A percentile compares a stretch with the other conserved stretches of the same genome.
These are phyloP conservation scores for Rhizophagus prolifer DNA, from an alignment of 192 early-diverging fungal species.

Conservation along the genomic window DNA sequence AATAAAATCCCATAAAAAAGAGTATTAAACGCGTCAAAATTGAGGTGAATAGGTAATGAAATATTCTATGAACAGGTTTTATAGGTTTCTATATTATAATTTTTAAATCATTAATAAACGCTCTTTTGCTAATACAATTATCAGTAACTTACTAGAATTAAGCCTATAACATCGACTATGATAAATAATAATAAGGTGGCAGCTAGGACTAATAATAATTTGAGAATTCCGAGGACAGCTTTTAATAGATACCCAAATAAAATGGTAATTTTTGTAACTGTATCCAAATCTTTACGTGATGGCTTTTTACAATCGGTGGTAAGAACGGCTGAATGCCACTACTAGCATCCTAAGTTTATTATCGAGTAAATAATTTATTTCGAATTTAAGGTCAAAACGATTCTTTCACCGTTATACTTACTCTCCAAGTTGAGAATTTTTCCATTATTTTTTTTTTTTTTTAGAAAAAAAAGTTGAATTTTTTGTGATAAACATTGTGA, in stretches of 20 bases:
- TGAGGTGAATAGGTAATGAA: constrained; percentile 37
- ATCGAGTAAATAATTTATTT: neutral
- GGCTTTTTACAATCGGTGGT: constrained; percentile 68
- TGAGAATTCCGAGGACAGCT: constrained; percentile 46
- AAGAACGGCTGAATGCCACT: constrained; percentile 92
- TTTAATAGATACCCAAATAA: constrained; percentile 45
- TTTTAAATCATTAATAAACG: neutral
- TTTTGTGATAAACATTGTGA: neutral
- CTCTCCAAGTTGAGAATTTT: constrained; percentile 87
- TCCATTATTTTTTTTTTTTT: constrained; percentile 55
- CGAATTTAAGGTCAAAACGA: neutral
- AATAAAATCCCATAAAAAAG: constrained; percentile 72
- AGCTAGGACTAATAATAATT: constrained; percentile 38
- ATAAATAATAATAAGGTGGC: constrained; percentile 44
- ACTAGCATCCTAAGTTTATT: constrained; percentile 57
- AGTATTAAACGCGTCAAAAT: constrained; percentile 59
- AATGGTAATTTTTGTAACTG: constrained; percentile 33
- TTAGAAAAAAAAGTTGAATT: neutral
- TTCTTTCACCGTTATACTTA: constrained; percentile 31
- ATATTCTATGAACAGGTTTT: constrained; percentile 37
- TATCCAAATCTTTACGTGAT: constrained; percentile 45
- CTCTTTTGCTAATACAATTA: neutral
- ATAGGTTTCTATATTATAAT: constrained; percentile 32
- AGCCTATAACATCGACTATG: constrained; percentile 44
- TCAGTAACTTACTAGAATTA: constrained; percentile 40